These are phyloP conservation scores for Alternaria burnsii DNA, from an alignment of 2,329 filamentous ascomycete genomes.

Conservation along the genomic window DNA sequence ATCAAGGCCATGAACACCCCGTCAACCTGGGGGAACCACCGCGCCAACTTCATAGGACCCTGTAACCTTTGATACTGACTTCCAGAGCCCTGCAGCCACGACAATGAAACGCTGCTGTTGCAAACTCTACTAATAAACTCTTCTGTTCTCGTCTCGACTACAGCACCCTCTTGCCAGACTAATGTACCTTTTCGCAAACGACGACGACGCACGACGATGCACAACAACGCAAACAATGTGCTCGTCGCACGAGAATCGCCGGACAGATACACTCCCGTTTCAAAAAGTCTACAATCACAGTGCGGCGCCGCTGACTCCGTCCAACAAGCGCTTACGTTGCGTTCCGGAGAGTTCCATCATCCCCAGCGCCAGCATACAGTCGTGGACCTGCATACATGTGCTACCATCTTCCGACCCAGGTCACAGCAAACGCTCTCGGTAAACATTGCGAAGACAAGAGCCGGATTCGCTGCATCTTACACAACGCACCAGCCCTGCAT, in stretches of 20 bases:
- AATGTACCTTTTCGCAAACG: background rate
- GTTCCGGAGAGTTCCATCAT: background rate
- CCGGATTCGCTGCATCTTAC: background rate
- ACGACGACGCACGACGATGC: background rate
- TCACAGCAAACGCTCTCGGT: background rate
- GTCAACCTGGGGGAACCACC: background rate
- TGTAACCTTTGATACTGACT: background rate
- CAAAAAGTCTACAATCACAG: background rate
- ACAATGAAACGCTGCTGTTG: conserved; percentile 1
- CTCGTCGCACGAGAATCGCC: background rate
- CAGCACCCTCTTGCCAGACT: background rate
- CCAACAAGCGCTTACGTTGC: conserved; percentile 6
- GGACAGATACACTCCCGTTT: background rate
- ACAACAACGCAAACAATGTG: background rate
- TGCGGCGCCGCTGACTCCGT: background rate
- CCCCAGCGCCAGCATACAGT: conserved; percentile 2
- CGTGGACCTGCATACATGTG: conserved; percentile 12
- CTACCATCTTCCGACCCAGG: background rate
- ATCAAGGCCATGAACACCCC: conserved; percentile 9
- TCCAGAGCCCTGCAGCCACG: background rate
- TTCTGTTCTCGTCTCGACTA: background rate
- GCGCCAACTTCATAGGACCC: background rate
- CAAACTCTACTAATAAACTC: background rate
- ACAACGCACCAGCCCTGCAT: background rate
- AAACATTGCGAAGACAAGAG: background rate